phyloP scores from a whole-genome alignment of 1,284 basidiomycete genomes.

The Rhodotorula sp. region DNA sequence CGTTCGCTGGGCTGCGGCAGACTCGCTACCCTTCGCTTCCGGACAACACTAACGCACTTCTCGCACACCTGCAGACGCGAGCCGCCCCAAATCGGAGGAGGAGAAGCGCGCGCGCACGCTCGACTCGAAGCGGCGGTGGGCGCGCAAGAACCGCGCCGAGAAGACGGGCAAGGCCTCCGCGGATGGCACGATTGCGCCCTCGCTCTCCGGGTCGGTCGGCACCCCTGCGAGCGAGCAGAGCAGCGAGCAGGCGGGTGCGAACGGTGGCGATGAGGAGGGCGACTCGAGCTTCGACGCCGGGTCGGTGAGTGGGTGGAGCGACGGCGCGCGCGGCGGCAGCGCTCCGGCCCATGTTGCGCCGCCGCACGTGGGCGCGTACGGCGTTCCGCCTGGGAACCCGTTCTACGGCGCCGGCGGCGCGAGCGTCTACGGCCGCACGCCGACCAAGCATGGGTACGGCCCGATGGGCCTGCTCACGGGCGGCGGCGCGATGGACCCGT shows the following conservation, averaged over 20 bases:
- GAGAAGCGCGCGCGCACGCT: conserved; percentile 57
- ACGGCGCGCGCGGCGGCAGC: background rate
- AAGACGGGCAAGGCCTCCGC: background rate
- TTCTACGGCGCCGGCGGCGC: conserved; percentile 5
- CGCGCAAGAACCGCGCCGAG: conserved; percentile 54
- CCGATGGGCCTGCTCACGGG: background rate
- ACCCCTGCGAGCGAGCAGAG: conserved; percentile 4
- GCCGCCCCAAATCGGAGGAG: conserved; percentile 56
- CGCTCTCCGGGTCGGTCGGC: conserved; percentile 7
- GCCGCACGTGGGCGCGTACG: background rate
- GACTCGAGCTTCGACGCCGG: conserved; percentile 21
- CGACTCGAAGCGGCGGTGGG: conserved; percentile 58
- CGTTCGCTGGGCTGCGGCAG: too few relatives aligned
- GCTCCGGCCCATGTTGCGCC: background rate
- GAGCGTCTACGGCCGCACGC: conserved; percentile 7
- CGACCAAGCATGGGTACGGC: background rate
- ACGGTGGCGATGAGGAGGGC: conserved; percentile 10
- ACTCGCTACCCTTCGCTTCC: too few relatives aligned
- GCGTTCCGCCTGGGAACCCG: background rate
- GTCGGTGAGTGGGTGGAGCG: conserved; percentile 9
- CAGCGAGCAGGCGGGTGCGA: background rate
- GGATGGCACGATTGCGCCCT: background rate
- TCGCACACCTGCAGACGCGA: conserved; percentile 50
- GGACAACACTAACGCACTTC: background rate
- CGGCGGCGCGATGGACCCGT: conserved; percentile 5